phyloP scores from a whole-genome alignment of 257 asterid genomes.

The Lycium barbarum region DNA sequence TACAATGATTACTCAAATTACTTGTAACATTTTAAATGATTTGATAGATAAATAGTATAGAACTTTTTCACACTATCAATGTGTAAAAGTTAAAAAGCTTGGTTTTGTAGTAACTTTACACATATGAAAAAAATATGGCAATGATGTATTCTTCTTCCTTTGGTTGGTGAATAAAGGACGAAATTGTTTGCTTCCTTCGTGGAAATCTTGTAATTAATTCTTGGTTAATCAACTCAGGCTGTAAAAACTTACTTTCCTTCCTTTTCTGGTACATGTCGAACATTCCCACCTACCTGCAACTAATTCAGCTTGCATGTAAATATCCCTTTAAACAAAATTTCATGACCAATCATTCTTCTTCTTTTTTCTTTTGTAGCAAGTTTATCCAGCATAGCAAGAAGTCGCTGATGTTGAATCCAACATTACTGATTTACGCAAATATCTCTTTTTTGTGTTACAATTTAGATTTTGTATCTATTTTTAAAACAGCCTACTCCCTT shows the following conservation, averaged over 20 bases:
- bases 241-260: not conserved
- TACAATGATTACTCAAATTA: too few species aligned
- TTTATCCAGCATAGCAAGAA: not conserved
- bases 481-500: too few species aligned
- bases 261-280: not conserved
- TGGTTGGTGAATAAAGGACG: constrained; percentile 8
- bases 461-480: too few species aligned
- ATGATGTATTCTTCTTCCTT: not conserved
- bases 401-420: too few species aligned
- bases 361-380: not conserved
- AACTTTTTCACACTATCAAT: too few species aligned
- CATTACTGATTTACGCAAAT: too few species aligned
- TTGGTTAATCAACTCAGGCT: not conserved
- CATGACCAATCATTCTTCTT: not conserved
- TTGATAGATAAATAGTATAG: too few species aligned
- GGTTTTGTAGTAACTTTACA: not conserved
- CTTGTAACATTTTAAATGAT: too few species aligned
- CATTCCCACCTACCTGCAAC: constrained; percentile 6
- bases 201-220: too few species aligned
- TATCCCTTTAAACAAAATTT: not conserved
- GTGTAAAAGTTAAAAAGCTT: not conserved
- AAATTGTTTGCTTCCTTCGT: not conserved
- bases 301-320: not conserved
- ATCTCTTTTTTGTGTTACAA: too few species aligned
- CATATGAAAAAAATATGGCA: not conserved